Evolutionary conservation across 2,329 filamentous ascomycete genomes (phyloP).

Genomic region (Dactylellina drechsleri): DNA sequence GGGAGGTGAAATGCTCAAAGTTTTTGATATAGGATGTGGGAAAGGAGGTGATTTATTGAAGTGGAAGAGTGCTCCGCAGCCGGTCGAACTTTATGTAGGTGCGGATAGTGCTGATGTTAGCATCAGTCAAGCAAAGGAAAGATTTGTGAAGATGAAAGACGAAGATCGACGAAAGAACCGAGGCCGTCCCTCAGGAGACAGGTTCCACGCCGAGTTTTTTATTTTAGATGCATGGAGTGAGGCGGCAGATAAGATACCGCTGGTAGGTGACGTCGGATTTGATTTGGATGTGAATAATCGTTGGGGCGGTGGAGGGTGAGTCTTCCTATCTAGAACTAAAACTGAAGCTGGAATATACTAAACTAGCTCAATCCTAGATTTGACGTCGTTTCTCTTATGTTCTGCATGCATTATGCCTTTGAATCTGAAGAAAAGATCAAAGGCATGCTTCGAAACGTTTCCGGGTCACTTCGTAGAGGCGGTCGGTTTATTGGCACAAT

Average conservation of each 20-base stretch:
- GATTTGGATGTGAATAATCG: slow-evolving; percentile 72
- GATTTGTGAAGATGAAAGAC: slow-evolving; percentile 76
- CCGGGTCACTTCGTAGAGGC: slow-evolving; percentile 88
- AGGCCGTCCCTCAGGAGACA: slow-evolving; percentile 66
- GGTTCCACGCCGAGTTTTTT: slow-evolving; percentile 85
- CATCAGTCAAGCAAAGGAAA: slow-evolving; percentile 86
- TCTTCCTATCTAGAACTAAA: neutral
- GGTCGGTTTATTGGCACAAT: slow-evolving; percentile 94
- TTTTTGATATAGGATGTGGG: slow-evolving; percentile 94
- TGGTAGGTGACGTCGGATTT: slow-evolving; percentile 87
- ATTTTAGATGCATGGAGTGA: slow-evolving; percentile 93
- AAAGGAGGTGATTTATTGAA: slow-evolving; percentile 96
- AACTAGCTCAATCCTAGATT: slow-evolving; percentile 68
- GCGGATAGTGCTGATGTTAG: slow-evolving; percentile 92
- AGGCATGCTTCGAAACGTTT: slow-evolving; percentile 92
- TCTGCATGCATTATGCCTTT: slow-evolving; percentile 98
- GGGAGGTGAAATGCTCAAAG: slow-evolving; percentile 71
- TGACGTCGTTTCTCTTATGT: slow-evolving; percentile 98
- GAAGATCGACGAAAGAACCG: slow-evolving; percentile 67
- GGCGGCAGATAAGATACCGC: slow-evolving; percentile 80
- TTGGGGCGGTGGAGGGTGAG: slow-evolving; percentile 59
- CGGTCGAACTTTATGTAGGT: slow-evolving; percentile 91
- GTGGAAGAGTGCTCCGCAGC: slow-evolving; percentile 93
- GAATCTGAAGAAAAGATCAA: slow-evolving; percentile 89
- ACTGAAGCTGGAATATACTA: neutral